These are phyloP conservation scores for Trichomonas tenax DNA, from an alignment of 208 protist species.

Conservation along the genomic window DNA sequence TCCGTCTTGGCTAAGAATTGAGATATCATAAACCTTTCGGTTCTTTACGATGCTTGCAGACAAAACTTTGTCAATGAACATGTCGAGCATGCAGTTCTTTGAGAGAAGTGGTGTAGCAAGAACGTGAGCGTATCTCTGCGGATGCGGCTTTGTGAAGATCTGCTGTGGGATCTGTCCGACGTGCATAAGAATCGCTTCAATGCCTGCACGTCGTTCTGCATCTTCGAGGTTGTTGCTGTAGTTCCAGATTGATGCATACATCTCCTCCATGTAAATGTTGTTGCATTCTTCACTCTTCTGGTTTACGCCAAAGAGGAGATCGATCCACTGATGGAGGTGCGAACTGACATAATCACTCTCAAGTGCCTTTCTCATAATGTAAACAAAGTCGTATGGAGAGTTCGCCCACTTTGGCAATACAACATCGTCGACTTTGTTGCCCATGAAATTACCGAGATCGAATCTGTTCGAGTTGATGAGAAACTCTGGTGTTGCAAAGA, in stretches of 20 bases:
- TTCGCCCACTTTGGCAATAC: slow-evolving; percentile 33
- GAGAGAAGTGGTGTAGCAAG: background rate
- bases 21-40: background rate
- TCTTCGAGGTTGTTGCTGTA: background rate
- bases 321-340: slow-evolving; percentile 44
- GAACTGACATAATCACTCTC: slow-evolving; percentile 54
- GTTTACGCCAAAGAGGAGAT: background rate
- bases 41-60: background rate
- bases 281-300: background rate
- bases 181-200: slow-evolving; percentile 34
- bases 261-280: background rate
- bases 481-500: slow-evolving; percentile 46
- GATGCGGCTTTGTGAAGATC: slow-evolving; percentile 43
- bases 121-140: slow-evolving; percentile 4
- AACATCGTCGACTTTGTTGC: slow-evolving; percentile 27
- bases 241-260: background rate
- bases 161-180: slow-evolving; percentile 50
- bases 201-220: background rate
- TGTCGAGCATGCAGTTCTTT: background rate
- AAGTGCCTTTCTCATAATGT: slow-evolving; percentile 42
- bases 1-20: background rate
- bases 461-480: slow-evolving; percentile 40
- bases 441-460: slow-evolving; percentile 37
- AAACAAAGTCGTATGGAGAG: background rate
- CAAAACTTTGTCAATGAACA: background rate